Evolutionary conservation across 805 yeast genomes (phyloP), one percentile per base, ranked within the genome.

Genomic region (Scheffersomyces amazonensis): DNA sequence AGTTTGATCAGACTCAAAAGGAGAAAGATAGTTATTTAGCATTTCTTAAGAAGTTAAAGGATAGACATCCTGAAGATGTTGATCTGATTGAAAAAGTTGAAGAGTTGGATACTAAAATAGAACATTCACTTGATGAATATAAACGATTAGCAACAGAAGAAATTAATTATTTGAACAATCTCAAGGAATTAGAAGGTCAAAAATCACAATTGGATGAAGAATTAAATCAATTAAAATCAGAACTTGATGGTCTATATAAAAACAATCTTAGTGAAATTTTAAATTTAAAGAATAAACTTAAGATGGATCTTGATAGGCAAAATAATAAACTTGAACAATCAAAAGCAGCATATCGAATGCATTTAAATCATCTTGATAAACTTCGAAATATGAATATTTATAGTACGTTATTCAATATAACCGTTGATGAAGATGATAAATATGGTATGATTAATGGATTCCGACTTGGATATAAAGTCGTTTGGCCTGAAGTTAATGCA

Each of bases 401-500:
- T 60, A 84, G 79, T 43, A 91, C 83, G 47, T 78, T 88, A 0
- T 93, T 91, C 58, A 73, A 81, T 41, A 90, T 93, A 5, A 85
- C 95, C 1, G 85, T 82, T 46, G 87, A 86, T 44, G 45, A 49
- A 8, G 42, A 52, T 15, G 93, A 91, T 4, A 77, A 78, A 23
- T 87, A 86, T 62, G 96, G 95, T 0, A 83, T 93, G 1, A 91
- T 90, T 22, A 90, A 90, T 60, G 91, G 90, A 0, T 69, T 87
- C 18, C 63, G 96, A 40, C 57, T 91, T n/a, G 98, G 98, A 0
- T 60, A 66, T 37, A 75, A 72, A 42, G 86, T 90, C 0, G 83
- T 95, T 2, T 88, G 96, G 95, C 78, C 87, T 38, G 98, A 90
- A 50, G 82, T 88, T 31, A 90, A 89, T 54, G 93, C 95, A 2